These are phyloP conservation scores for Polytrichum commune DNA, from an alignment of 225 moss, liverwort and hornwort species.

Conservation along the genomic window DNA sequence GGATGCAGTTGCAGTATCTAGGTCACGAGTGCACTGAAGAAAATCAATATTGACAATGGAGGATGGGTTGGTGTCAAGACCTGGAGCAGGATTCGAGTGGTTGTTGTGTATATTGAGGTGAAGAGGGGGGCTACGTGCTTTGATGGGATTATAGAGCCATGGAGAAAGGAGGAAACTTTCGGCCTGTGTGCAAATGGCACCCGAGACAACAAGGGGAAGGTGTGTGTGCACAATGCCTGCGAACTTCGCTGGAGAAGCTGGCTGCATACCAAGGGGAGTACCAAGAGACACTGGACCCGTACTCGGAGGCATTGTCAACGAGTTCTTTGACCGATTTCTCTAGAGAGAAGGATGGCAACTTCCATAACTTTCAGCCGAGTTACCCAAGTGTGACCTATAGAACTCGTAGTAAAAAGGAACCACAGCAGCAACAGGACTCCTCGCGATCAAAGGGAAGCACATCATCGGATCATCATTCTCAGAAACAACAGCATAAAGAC, in stretches of 20 bases:
- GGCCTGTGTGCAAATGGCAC: constrained; percentile 29
- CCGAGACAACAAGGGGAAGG: constrained; percentile 33
- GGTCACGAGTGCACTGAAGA: no score
- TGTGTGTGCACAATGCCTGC: constrained; percentile 27
- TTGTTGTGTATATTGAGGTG: no score
- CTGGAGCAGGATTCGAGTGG: no score
- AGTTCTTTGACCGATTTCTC: constrained; percentile 16
- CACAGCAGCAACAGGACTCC: background rate
- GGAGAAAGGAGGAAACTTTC: constrained; percentile 24
- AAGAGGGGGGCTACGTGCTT: background rate
- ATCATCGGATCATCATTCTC: background rate
- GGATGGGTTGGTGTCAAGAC: no score
- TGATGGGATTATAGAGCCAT: constrained; percentile 14
- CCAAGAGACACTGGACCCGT: constrained; percentile 15
- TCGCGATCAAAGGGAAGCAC: no score
- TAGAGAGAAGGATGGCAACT: constrained; percentile 10
- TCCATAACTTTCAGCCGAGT: constrained; percentile 14
- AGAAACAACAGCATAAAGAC: constrained; percentile 11
- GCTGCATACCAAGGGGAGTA: constrained; percentile 27
- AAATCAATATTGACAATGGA: no score
- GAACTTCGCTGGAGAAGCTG: constrained; percentile 26
- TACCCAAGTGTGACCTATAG: constrained; percentile 20
- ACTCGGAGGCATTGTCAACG: constrained; percentile 3
- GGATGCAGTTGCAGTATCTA: no score
- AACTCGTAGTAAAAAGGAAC: constrained; percentile 21